Conservation (phyloP, 176 grass and related monocot species). For the Oryza glumipatula region DNA sequence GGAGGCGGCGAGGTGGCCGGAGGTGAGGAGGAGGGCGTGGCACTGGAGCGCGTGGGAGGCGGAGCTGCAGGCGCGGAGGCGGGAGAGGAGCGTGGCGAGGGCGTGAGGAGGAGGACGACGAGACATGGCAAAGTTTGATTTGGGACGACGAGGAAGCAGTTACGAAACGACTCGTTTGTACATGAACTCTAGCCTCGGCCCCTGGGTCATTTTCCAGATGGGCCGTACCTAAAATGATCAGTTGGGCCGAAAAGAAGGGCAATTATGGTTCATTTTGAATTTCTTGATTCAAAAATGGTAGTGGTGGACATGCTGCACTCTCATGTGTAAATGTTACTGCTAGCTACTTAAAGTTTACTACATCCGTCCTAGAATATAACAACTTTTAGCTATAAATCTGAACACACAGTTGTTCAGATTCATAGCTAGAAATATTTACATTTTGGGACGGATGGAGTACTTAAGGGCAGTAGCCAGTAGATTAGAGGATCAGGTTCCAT, state of each 20-base stretch:
- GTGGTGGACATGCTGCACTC: too few relatives aligned
- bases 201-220: not conserved
- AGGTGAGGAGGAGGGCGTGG: constrained; percentile 56
- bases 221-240: not conserved
- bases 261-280: not conserved
- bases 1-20: constrained; percentile 54
- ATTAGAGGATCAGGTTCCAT: too few relatives aligned
- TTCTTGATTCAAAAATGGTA: too few relatives aligned
- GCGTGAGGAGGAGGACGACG: constrained; percentile 26
- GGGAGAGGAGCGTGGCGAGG: constrained; percentile 48
- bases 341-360: too few relatives aligned
- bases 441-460: too few relatives aligned
- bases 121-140: constrained; percentile 32
- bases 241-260: not conserved
- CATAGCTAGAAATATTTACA: too few relatives aligned
- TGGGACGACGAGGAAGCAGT: not conserved
- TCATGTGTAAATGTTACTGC: too few relatives aligned
- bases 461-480: too few relatives aligned
- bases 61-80: constrained; percentile 44
- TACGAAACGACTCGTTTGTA: not conserved
- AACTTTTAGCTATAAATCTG: too few relatives aligned
- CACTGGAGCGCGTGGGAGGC: constrained; percentile 52
- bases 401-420: too few relatives aligned
- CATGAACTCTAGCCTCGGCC: not conserved
- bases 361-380: too few relatives aligned